Evolutionary conservation across 441 rosid genomes (phyloP), one percentile per base, ranked within the genome.

Genomic region (Manihot esculenta): DNA sequence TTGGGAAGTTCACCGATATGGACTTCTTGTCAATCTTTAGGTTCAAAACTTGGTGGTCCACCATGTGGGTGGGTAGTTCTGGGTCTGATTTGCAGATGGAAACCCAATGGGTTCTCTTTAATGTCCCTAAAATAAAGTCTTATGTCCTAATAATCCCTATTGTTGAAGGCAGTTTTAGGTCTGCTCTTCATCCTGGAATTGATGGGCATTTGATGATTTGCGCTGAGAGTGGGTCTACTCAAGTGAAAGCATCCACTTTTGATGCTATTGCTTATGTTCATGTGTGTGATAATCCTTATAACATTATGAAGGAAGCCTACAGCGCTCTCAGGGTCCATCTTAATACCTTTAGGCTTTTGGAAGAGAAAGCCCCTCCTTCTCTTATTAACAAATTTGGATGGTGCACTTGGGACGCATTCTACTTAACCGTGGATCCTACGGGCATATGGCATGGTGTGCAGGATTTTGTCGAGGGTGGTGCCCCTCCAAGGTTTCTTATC

Each of bases 341-440:
- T 58, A 87, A 83, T 61, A 88, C 90, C 10, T 93, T 90, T 64
- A 87, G 80, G 83, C 86, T 85, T 35, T 51, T 86, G 41, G 97
- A 89, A 75, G 98, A 91, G 84, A 89, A 91, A 78, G 70, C 69
- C 27, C 76, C 69, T 7, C 95, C 94, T 1, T 64, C 81, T 2
- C 68, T 89, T 30, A 69, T 80, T n/a, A 81, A 90, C 53, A 89
- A 89, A 80, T 93, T 91, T 45, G 97, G 98, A 17, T 91, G 95
- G 97, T 93, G 98, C 78, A 90, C 98, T 55, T 93, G 95, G 97
- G 97, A 93, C 76, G 89, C 97, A 12, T 86, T 90, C 72, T 90
- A 89, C 74, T 80, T 90, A 10, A 81, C 91, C 0, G 95, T 93
- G 18, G 92, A 87, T 57, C 97, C 97, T 2, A 77, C 79, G 7